These are phyloP conservation scores for Neofusicoccum sp. DNA, from an alignment of 2,329 filamentous ascomycete species.

Conservation along the genomic window DNA sequence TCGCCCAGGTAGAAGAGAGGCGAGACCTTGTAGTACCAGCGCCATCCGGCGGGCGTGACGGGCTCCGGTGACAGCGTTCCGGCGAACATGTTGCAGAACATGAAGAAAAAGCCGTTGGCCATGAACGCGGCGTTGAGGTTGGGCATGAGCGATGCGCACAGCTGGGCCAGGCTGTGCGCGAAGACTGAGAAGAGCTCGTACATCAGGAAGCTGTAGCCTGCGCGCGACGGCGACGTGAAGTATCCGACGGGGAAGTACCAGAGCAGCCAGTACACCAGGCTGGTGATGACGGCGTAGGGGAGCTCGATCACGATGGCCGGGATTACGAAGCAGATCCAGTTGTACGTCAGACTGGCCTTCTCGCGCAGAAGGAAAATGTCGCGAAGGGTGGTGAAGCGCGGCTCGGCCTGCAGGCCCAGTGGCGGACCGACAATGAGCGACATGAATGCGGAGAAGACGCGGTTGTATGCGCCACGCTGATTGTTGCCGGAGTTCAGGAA, in stretches of 20 bases:
- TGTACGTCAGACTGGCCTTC: slow-evolving; percentile 49
- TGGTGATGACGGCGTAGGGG: slow-evolving; percentile 71
- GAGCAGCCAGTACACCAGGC: slow-evolving; percentile 66
- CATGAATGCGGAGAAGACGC: not conserved
- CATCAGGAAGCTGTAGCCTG: slow-evolving; percentile 72
- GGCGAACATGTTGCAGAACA: slow-evolving; percentile 23
- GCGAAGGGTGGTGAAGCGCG: not conserved
- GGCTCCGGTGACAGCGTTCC: not conserved
- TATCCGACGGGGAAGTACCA: slow-evolving; percentile 83
- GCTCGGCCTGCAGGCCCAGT: not conserved
- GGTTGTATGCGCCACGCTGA: not conserved
- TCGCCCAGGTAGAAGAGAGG: slow-evolving; percentile 75
- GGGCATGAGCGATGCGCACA: slow-evolving; percentile 66
- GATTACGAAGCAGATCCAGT: slow-evolving; percentile 76
- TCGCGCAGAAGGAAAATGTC: not conserved
- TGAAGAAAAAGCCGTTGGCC: slow-evolving; percentile 64
- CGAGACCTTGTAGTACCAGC: slow-evolving; percentile 69
- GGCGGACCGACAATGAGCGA: not conserved
- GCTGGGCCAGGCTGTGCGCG: slow-evolving; percentile 76
- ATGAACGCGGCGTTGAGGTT: slow-evolving; percentile 64
- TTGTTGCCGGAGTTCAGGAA: not conserved
- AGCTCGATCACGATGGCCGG: slow-evolving; percentile 77
- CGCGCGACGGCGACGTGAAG: slow-evolving; percentile 63
- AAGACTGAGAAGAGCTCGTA: slow-evolving; percentile 70
- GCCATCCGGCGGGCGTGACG: slow-evolving; percentile 43